These are phyloP conservation scores for Gautieria morchelliformis DNA, from an alignment of 768 basidiomycete genomes.

Conservation along the genomic window DNA sequence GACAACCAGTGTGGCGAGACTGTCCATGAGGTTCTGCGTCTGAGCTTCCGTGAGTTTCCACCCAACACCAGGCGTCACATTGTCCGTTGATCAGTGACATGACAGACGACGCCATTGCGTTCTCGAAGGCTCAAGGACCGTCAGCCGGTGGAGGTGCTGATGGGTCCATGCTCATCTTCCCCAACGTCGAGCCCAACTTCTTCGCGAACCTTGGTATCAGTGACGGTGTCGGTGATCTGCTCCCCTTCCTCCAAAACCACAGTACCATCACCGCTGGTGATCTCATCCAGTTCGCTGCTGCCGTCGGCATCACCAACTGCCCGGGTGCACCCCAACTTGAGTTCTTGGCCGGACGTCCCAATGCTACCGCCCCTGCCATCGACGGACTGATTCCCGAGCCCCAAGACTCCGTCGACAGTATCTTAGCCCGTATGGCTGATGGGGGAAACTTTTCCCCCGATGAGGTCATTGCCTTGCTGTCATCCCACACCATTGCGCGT, in stretches of 20 bases:
- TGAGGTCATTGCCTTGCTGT: conserved; percentile 11
- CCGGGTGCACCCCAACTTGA: conserved; percentile 17
- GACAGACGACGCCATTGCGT: conserved; percentile 6
- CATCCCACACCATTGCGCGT: conserved; percentile 13
- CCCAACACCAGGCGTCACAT: too few relatives aligned
- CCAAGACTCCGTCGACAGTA: conserved; percentile 9
- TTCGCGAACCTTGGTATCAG: conserved; percentile 18
- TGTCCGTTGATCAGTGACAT: not conserved
- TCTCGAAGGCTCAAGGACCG: conserved; percentile 2
- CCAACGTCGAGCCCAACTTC: conserved; percentile 17
- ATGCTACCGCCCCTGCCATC: conserved; percentile 12
- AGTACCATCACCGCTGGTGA: conserved; percentile 12
- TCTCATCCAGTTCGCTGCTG: conserved; percentile 16
- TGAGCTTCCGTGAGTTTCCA: conserved; percentile 14
- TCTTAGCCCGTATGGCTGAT: conserved; percentile 11
- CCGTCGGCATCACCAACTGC: conserved; percentile 16
- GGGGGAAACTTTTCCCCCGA: conserved; percentile 10
- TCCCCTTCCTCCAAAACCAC: conserved; percentile 14
- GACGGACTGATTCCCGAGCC: conserved; percentile 15
- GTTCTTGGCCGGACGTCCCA: conserved; percentile 11
- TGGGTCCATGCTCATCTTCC: conserved; percentile 18
- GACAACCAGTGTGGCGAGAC: conserved; percentile 23
- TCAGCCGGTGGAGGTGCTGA: conserved; percentile 18
- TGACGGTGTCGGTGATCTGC: conserved; percentile 16
- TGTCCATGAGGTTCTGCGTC: conserved; percentile 19